Base-by-base conservation (phyloP, 108 stramenopile species). In the Poteriospumella lacustris region DNA sequence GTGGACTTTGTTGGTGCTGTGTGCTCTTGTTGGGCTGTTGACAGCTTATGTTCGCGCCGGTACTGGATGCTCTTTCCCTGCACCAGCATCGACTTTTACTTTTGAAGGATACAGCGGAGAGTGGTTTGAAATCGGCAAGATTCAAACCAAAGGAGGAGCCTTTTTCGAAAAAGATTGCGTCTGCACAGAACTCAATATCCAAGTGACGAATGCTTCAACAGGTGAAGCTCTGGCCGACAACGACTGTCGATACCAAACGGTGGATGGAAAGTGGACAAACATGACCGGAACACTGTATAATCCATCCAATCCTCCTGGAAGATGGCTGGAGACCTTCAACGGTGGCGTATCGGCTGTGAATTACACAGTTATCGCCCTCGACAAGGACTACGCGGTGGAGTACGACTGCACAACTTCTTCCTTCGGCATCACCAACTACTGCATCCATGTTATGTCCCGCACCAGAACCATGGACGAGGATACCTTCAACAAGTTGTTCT, bases 111-210 rank as follows among this genome's bases (percentile, higher is more conserved):
- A 19, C 52, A 56, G 52, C 24, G 52, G 52, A 24, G 24, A 56
- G 52, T 56, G 52, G 52, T 56, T 19, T 56, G 52, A 56, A 24
- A 56, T 56, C 15, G 52, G 19, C 15, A 56, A 56, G 24, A 56
- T 56, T 19, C 52, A 56, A 56, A 56, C 52, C 24, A 56, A 24
- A 24, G 52, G 52, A 56, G 52, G 52, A 56, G 52, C 52, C 24
- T 56, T 56, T 24, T 56, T 56, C 24, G 52, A 56, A 56, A 56
- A 56, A 56, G 52, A 56, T 56, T 56, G 52, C 24, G 52, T 56
- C 24, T 56, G 52, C 24, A 56, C 52, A 56, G 52, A 56, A 56
- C 52, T 56, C 24, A 56, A 56, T 56, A 56, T 56, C 24, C 24
- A 15, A 15, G 24, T 56, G 15, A 56, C 52, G 24, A 56, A 56